Evolutionary conservation across 805 yeast genomes (phyloP), one percentile per base, ranked within the genome.

Genomic region (Candida qinlingensis): DNA sequence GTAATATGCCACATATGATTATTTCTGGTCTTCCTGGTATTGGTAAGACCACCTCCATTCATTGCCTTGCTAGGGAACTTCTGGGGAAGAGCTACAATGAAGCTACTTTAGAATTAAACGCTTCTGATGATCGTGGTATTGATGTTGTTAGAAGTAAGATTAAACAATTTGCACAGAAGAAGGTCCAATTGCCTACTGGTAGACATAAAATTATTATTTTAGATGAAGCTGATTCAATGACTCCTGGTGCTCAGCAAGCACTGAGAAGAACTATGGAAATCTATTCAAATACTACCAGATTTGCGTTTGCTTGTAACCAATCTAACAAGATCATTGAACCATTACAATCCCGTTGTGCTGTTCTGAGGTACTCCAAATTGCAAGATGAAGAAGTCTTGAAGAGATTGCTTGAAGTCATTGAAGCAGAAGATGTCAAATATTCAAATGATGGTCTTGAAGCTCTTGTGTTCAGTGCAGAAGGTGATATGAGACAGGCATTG

Each of bases 251-350:
- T 4, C 45, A 42, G 27, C 45, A 42, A 33, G 45, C 94, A 10
- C 11, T 31, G 3, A 31, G 34, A 31, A 31, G 97, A 62, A 90
- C 96, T 1, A 90, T 90, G 98, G 98, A 91, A 63, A 76, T 92
- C 31, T 92, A 88, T 62, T 86, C 97, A n/a, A 85, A 86, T 64
- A 85, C 97, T 5, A 94, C 99, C 7, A 77, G 99, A 59, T 94
- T 94, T 72, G 97, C 96, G n/a, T 94, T 94, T 71, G 97, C 98
- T 0, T 94, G 99, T 70, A 94, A 94, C 65, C 96, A 87, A 65
- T 83, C 94, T 25, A 85, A 82, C 66, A 94, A 94, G 67, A 92
- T 94, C 67, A 94, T 94, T 56, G 99, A 94, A 65, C 99, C 99
- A 1, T 70, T 94, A 53, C 99, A 94, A 67, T 85, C 96, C 41